Evolutionary conservation across 805 yeast species (phyloP), one percentile per base, ranked within the genome.

Genomic region (Saccharomycopsis oosterbeekiorum): DNA sequence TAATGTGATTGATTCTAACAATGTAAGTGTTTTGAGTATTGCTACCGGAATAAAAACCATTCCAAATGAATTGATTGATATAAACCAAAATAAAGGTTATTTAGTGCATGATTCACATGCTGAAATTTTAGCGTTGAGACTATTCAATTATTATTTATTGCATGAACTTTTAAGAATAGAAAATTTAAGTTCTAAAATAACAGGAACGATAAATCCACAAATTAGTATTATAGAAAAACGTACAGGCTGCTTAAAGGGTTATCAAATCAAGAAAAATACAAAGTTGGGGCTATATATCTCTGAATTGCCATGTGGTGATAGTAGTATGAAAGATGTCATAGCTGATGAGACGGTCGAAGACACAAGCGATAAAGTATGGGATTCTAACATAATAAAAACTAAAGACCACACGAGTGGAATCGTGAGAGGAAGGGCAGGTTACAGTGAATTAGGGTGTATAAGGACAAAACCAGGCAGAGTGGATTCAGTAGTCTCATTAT

Each of bases 391-490:
- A 34, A 29, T 57, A n/a, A 57, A 57, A 36, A 47, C 17, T 15
- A 34, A 24, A 19, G 34, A 57, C 15, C 11, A 2, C n/a, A 19
- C n/a, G 4, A n/a, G 17, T 36, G 58, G 58, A 4, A 29, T 39
- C n/a, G 42, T 81, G 1, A 70, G 96, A 67, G 97, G 97, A 0
- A 71, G 96, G 47, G 80, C 79, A 41, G 76, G 82, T 69, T 85
- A 82, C 65, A 73, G 73, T 15, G 67, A 73, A 19, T 71, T 78
- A 1, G 96, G 97, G 0, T 71, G 75, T 9, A 91, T 93, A 0
- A 76, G 99, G 64, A 92, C 98, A 0, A 93, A 94, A 69, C 99
- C 98, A 0, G 99, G 99, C 1, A 72, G 98, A 58, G 70, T 77
- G 36, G 98, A 94, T 69, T 86, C 97, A 1, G 79, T 80, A 1